phyloP scores from a whole-genome alignment of 495 filamentous ascomycete species.

The Terfezia claveryi region DNA sequence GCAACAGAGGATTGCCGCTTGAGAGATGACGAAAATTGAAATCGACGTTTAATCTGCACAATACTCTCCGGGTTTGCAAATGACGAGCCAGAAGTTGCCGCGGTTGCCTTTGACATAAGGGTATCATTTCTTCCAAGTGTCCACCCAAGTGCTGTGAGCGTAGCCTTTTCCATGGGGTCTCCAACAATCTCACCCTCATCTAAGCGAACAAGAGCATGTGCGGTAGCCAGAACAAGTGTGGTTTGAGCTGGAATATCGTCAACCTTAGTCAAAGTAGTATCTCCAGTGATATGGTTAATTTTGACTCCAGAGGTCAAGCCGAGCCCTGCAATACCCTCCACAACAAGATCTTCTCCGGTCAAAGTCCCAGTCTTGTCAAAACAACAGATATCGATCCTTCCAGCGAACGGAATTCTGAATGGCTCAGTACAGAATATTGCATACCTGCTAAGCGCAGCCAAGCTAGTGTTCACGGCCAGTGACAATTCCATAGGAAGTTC shows the following conservation, averaged over 20 bases:
- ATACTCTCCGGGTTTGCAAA: conserved; percentile 24
- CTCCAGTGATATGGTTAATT: conserved; percentile 37
- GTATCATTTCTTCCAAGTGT: conserved; percentile 68
- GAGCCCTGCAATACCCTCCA: conserved; percentile 89
- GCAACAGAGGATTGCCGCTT: conserved; percentile 93
- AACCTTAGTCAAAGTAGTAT: conserved; percentile 31
- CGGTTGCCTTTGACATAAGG: conserved; percentile 37
- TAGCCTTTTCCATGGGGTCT: conserved; percentile 98
- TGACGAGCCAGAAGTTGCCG: conserved; percentile 24
- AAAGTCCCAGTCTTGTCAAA: conserved; percentile 98
- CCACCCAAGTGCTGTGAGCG: conserved; percentile 75
- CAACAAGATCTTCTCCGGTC: conserved; percentile 89
- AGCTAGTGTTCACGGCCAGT: conserved; percentile 93
- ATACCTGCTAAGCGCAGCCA: conserved; percentile 79
- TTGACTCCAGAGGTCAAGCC: conserved; percentile 28
- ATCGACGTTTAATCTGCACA: conserved; percentile 85
- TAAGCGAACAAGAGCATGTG: conserved; percentile 83
- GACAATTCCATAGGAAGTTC: conserved; percentile 97
- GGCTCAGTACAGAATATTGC: conserved; percentile 98
- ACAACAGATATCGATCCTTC: conserved; percentile 87
- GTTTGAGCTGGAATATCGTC: conserved; percentile 44
- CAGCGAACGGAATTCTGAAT: conserved; percentile 96
- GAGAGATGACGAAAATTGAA: conserved; percentile 92
- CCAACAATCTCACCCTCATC: conserved; percentile 95
- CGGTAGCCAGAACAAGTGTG: conserved; percentile 80